Evolutionary conservation across 306 rosid genomes (phyloP).

Genomic region (Medicago ruthenica): DNA sequence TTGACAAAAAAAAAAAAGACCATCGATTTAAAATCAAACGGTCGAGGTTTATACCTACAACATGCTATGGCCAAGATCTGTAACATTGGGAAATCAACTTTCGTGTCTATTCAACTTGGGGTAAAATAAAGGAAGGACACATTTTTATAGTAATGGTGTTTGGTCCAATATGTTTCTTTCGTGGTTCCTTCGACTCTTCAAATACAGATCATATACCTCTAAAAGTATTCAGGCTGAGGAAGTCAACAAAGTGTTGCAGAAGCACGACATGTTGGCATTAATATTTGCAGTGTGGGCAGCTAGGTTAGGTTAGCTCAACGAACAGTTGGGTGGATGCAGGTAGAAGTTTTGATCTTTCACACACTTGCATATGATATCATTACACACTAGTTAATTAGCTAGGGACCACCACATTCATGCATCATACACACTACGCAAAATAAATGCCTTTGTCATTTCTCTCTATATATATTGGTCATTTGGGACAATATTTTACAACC

Average conservation of each 20-base stretch:
- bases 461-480: background rate
- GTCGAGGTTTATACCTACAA: too few relatives aligned
- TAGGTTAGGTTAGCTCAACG: background rate
- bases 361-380: background rate
- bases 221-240: background rate
- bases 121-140: too few relatives aligned
- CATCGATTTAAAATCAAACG: too few relatives aligned
- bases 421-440: background rate
- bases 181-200: too few relatives aligned
- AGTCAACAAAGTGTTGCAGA: background rate
- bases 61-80: too few relatives aligned
- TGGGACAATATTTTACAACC: background rate
- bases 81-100: too few relatives aligned
- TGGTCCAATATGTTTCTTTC: too few relatives aligned
- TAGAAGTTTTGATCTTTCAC: background rate
- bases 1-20: too few relatives aligned
- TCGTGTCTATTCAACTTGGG: too few relatives aligned
- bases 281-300: background rate
- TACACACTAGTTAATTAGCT: background rate
- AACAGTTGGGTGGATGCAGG: background rate
- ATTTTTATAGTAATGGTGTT: too few relatives aligned
- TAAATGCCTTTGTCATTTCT: constrained; percentile 9
- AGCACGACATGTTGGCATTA: background rate
- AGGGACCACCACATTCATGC: background rate
- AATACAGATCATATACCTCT: too few relatives aligned